Base-by-base conservation (phyloP, 345 rosid species). In the Stellera chamaejasme region DNA sequence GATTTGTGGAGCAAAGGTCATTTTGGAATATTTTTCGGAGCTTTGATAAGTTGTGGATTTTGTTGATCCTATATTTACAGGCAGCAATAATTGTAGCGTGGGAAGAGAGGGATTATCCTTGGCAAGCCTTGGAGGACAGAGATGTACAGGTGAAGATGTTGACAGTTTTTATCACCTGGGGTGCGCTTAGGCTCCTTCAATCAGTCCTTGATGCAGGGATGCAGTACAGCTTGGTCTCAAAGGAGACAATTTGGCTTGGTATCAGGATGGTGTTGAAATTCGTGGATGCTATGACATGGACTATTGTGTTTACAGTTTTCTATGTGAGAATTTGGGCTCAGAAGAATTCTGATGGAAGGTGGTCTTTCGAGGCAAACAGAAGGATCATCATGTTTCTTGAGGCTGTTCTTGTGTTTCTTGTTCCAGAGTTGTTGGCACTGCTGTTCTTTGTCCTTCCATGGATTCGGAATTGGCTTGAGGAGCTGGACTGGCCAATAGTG, bases 1-100 rank as follows among this genome's bases (percentile, higher is more conserved):
- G 96, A 16, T 91, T 91, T 39, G 98, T 91, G 55, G 98, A 91
- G 83, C 87, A 85, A 52, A 69, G 98, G 66, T 74, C 96, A 16
- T 91, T 91, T 50, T 91, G 90, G 81, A 85, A 91, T 6, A 66
- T 85, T 48, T 91, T 72, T 59, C 59, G 98, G 66, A 88, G 96
- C 57, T 91, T 91, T 49, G 96, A 91, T 63, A 65, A 83, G 64
- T 67, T 85, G 11, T 91, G 95, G 95, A 75, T 85, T 59, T 25
- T 88, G 78, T 66, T 91, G 69, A 76, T 85, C 57, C 66, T 91
- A 77, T 80, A 69, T 66, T 70, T 88, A 16, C 98, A 91, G 66
- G 93, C 87, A 10, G 69, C 81, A 64, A 47, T 84, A 45, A 85
- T 91, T 45, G 86, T 88, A 59, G 96, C 92, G 60, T 91, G 90